These are phyloP conservation scores for Schizophyllum commune DNA, from an alignment of 1,284 basidiomycete genomes.

Conservation along the genomic window DNA sequence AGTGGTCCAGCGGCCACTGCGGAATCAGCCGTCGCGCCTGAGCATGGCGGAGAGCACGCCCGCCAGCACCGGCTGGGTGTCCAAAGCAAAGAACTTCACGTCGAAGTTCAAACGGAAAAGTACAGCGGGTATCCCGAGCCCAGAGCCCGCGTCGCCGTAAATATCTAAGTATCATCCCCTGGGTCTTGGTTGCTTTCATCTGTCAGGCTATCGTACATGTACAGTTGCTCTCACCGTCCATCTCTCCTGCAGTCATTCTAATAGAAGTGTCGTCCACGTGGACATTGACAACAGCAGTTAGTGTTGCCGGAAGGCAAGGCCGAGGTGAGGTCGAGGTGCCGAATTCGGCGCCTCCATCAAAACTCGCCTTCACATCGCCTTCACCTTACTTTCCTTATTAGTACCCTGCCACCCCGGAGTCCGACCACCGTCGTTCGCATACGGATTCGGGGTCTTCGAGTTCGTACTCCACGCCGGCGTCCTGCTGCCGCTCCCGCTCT, in stretches of 20 bases:
- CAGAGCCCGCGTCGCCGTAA: not conserved
- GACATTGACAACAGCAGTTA: not conserved
- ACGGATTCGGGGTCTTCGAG: slow-evolving; percentile 56
- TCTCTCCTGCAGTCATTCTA: not conserved
- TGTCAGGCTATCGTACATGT: not conserved
- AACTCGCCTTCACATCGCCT: no score
- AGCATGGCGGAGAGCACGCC: slow-evolving; percentile 23
- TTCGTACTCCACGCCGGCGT: slow-evolving; percentile 53
- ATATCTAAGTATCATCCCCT: not conserved
- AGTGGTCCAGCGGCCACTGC: slow-evolving; percentile 28
- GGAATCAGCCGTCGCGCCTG: slow-evolving; percentile 32
- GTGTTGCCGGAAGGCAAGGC: no score
- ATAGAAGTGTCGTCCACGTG: not conserved
- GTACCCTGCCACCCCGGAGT: slow-evolving; percentile 45
- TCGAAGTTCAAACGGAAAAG: slow-evolving; percentile 42
- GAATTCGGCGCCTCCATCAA: no score
- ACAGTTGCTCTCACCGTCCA: not conserved
- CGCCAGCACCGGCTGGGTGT: slow-evolving; percentile 29
- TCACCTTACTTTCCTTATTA: no score
- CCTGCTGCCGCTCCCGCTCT: slow-evolving; percentile 32
- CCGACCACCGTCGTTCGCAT: slow-evolving; percentile 36
- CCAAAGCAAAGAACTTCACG: slow-evolving; percentile 43
- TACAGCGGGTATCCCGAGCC: slow-evolving; percentile 10
- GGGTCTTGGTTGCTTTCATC: not conserved
- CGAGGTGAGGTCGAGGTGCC: no score